phyloP scores from a whole-genome alignment of 208 protist genomes.

The Blastocrithidia nonstop region DNA sequence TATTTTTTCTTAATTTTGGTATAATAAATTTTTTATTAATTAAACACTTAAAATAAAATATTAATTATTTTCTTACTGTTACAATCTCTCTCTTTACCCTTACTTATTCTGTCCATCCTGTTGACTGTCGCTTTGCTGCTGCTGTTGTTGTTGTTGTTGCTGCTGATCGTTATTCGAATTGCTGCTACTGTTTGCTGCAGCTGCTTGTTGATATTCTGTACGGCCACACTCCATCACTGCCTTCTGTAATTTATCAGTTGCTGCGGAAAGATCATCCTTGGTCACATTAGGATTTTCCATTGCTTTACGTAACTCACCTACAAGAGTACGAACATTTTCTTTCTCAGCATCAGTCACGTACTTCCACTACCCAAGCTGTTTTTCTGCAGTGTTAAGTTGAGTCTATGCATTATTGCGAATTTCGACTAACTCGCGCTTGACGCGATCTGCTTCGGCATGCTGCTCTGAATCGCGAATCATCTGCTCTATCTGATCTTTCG shows the following conservation, averaged over 20 bases:
- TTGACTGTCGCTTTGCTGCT: too few relatives aligned
- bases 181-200: conserved; percentile 25
- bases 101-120: too few relatives aligned
- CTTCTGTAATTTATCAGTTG: conserved; percentile 70
- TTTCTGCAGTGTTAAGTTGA: conserved; percentile 49
- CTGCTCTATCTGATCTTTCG: conserved; percentile 67
- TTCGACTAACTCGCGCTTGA: conserved; percentile 60
- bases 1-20: too few relatives aligned
- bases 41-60: too few relatives aligned
- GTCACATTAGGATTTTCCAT: conserved; percentile 53
- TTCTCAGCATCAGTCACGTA: conserved; percentile 62
- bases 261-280: conserved; percentile 35
- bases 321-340: conserved; percentile 35
- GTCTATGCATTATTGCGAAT: conserved; percentile 73
- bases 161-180: too few relatives aligned
- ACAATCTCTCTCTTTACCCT: too few relatives aligned
- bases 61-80: too few relatives aligned
- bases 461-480: conserved; percentile 79
- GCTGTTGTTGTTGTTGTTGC: too few relatives aligned
- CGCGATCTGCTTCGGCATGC: conserved; percentile 63
- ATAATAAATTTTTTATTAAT: too few relatives aligned
- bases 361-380: conserved; percentile 73
- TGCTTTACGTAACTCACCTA: conserved; percentile 37
- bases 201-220: conserved; percentile 65
- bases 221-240: conserved; percentile 62